These are phyloP conservation scores for Microthyrium microscopicum DNA, from an alignment of 2,329 filamentous ascomycete genomes.

Conservation along the genomic window DNA sequence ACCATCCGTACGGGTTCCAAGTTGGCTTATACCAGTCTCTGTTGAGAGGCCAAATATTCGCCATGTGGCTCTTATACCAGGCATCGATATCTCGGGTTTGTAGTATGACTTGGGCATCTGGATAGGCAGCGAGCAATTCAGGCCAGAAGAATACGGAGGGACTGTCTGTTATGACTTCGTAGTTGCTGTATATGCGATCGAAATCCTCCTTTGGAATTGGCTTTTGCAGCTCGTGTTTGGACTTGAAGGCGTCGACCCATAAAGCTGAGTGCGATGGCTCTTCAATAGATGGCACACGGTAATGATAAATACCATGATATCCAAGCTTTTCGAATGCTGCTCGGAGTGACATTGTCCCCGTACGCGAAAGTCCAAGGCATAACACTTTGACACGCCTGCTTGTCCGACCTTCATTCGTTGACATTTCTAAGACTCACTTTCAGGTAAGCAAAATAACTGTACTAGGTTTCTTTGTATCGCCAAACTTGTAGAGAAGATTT, in stretches of 20 bases:
- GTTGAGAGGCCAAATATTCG: conserved; percentile 1
- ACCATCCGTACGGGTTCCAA: not conserved
- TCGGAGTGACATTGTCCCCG: conserved; percentile 3
- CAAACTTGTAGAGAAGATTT: no score
- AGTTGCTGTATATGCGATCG: conserved; percentile 6
- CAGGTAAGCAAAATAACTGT: no score
- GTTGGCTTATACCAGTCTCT: not conserved
- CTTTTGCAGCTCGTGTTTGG: not conserved
- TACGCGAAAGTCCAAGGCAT: conserved; percentile 3
- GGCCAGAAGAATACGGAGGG: conserved; percentile 4
- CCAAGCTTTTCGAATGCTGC: conserved; percentile 1
- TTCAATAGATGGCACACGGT: conserved; percentile 4
- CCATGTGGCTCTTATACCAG: conserved; percentile 4
- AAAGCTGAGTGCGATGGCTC: conserved; percentile 1
- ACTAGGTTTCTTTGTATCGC: no score
- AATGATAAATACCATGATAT: conserved; percentile 2
- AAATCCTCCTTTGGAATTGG: conserved; percentile 5
- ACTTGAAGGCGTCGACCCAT: conserved; percentile 1
- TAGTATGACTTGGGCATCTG: conserved; percentile 4
- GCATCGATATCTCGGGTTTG: conserved; percentile 1
- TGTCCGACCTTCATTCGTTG: no score
- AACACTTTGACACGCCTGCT: conserved; percentile 4
- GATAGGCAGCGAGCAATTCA: conserved; percentile 2
- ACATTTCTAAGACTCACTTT: no score
- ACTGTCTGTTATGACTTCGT: conserved; percentile 3